phyloP scores from a whole-genome alignment of 2,329 filamentous ascomycete species.

The Allantophomopsis cytisporea region DNA sequence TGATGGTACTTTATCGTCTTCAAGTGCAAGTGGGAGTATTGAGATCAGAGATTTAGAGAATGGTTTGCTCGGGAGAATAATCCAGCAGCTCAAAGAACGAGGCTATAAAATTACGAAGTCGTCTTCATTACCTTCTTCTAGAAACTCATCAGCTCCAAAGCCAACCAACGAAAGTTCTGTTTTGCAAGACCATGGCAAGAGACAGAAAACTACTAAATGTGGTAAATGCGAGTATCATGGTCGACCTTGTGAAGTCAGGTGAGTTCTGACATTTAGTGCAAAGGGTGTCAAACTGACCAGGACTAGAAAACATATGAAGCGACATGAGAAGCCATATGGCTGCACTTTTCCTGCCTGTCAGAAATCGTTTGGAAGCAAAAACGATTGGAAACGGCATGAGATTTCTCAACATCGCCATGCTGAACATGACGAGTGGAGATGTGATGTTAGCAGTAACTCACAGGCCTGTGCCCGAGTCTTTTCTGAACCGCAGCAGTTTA shows the following conservation, averaged over 20 bases:
- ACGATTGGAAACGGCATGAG: slow-evolving; percentile 90
- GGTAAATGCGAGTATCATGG: slow-evolving; percentile 25
- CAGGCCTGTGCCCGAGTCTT: slow-evolving; percentile 42
- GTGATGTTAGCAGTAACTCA: slow-evolving; percentile 23
- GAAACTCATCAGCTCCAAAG: slow-evolving; percentile 2
- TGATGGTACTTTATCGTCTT: too few relatives aligned
- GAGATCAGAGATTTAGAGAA: too few relatives aligned
- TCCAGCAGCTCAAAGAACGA: too few relatives aligned
- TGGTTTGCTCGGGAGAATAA: too few relatives aligned
- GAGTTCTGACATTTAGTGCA: slow-evolving; percentile 10
- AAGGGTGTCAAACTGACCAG: not conserved
- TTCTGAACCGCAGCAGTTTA: slow-evolving; percentile 43
- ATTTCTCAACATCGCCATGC: slow-evolving; percentile 53
- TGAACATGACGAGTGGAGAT: slow-evolving; percentile 59
- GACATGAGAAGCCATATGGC: slow-evolving; percentile 68
- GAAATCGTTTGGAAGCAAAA: slow-evolving; percentile 79
- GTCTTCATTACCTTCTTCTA: not conserved
- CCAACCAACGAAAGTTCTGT: slow-evolving; percentile 10
- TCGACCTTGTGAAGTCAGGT: slow-evolving; percentile 45
- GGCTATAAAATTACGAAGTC: not conserved
- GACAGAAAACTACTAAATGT: slow-evolving; percentile 20
- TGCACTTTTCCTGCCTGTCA: slow-evolving; percentile 61
- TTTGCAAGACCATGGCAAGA: slow-evolving; percentile 9
- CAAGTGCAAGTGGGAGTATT: too few relatives aligned
- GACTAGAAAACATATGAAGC: slow-evolving; percentile 67